A percentile compares a stretch with the other conserved stretches of the same genome.
Conservation (phyloP, 805 yeast species). For the Nakazawaea ishiwadae region DNA sequence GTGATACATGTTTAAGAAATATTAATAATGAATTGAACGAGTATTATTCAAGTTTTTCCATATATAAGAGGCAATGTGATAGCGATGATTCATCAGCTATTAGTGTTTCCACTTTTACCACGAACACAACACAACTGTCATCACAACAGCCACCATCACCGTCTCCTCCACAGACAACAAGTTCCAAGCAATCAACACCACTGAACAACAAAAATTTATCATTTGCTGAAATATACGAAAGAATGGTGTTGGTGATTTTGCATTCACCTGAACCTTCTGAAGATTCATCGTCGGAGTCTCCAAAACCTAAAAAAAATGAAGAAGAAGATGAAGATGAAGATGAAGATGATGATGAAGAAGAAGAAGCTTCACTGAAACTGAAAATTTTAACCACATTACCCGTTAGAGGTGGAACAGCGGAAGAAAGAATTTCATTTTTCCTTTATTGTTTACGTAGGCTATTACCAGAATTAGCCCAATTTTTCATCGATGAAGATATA, state of each 20-base stretch:
- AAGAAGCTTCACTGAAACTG: constrained; percentile 17
- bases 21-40: constrained; percentile 28
- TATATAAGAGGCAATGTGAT: too few relatives aligned
- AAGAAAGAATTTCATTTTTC: constrained; percentile 66
- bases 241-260: constrained; percentile 67
- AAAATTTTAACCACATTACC: constrained; percentile 36
- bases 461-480: constrained; percentile 73
- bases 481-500: constrained; percentile 76
- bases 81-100: constrained; percentile 6
- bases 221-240: constrained; percentile 68
- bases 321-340: background rate
- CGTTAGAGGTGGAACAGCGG: constrained; percentile 57
- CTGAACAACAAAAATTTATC: constrained; percentile 33
- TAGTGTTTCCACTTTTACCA: constrained; percentile 4
- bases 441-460: constrained; percentile 54
- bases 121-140: constrained; percentile 8
- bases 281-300: background rate
- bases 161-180: background rate
- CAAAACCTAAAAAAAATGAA: background rate
- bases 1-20: constrained; percentile 27
- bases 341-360: constrained; percentile 14
- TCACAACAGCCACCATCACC: constrained; percentile 13
- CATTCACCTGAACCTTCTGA: constrained; percentile 58
- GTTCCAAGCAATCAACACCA: background rate
- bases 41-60: constrained; percentile 7